Base-by-base conservation (phyloP, 2,329 filamentous ascomycete genomes). In the Apiospora rasikravindrae region DNA sequence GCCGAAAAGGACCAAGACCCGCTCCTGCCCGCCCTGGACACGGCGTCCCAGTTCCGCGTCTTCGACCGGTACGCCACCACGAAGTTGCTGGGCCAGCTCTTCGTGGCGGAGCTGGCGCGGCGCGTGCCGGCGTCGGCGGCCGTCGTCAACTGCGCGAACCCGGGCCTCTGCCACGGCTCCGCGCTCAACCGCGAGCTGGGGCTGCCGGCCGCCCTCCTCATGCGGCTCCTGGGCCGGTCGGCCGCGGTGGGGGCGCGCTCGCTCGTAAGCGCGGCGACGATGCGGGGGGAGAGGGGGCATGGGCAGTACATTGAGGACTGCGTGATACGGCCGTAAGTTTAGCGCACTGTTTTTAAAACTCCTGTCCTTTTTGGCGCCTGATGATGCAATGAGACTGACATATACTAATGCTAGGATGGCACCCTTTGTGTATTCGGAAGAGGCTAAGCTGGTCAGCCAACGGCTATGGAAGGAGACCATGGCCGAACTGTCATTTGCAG, bases 11-110 rank as follows among this genome's bases (percentile, higher is more conserved):
- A 42, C 51, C 71, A 80, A 1, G 73, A 71, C 26, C 71, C 69
- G 4, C 57, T 72, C 2, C 69, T 72, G 4, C 45, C 71, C 24
- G 33, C 71, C 2, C 53, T 70, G 2, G 71, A 72, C 49, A 33
- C 70, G 0, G 69, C 29, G 14, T 49, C 37, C 13, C 29, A 22
- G 19, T 29, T 69, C 45, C 73, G 78, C 11, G 73, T 74, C 13
- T 68, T 69, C 29, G 74, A 75, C 37, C 67, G 75, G 19, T 73
- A 74, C 72, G 72, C 73, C 70, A 68, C 74, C 11, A 78, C 75
- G 7, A 83, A 82, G 74, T 74, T 80, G 0, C 73, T 83, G 1
- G 78, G 76, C 22, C 78, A 81, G 42, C 76, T 82, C 57, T 83
- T 81, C 70, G 37, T 83, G 13, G 73, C 75, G 4, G 78, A 80